These are phyloP conservation scores for Posidonia oceanica DNA, from an alignment of 116 monocot species.

Conservation along the genomic window DNA sequence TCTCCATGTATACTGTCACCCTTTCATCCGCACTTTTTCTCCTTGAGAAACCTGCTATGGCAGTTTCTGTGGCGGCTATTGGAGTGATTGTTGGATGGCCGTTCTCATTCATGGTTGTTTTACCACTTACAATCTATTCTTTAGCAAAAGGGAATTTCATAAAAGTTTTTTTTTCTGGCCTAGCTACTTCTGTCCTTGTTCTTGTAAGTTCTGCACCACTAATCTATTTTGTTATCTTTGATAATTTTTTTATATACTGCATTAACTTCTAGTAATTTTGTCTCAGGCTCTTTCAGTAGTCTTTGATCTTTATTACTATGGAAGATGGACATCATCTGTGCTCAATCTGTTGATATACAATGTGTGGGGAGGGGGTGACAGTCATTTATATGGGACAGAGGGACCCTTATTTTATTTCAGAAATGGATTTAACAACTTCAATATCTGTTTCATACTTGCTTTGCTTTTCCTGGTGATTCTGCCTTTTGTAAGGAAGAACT, in stretches of 20 bases:
- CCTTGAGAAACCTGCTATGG: conserved; percentile 61
- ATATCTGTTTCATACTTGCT: conserved; percentile 76
- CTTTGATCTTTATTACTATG: conserved; percentile 65
- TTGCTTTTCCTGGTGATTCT: conserved; percentile 65
- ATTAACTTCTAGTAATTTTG: conserved; percentile 5
- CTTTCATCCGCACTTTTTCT: conserved; percentile 91
- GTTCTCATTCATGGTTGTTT: conserved; percentile 75
- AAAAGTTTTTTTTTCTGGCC: conserved; percentile 59
- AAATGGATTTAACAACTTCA: conserved; percentile 97
- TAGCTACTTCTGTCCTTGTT: conserved; percentile 38
- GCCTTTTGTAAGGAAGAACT: conserved; percentile 68
- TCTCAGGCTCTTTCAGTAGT: conserved; percentile 53
- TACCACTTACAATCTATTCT: conserved; percentile 67
- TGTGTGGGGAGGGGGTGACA: conserved; percentile 85
- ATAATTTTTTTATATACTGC: neutral
- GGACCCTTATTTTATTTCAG: conserved; percentile 60
- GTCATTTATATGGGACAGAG: conserved; percentile 96
- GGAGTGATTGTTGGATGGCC: conserved; percentile 96
- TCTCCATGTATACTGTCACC: conserved; percentile 95
- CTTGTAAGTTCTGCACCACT: conserved; percentile 45
- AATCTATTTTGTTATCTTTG: neutral
- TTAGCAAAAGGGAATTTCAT: conserved; percentile 48
- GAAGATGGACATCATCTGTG: conserved; percentile 87
- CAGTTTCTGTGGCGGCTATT: conserved; percentile 75
- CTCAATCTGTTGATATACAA: conserved; percentile 85